Percentiles rank a stretch among this genome's conserved stretches.
phyloP scores from a whole-genome alignment of 345 rosid species.

The Excoecaria cochinchinensis region DNA sequence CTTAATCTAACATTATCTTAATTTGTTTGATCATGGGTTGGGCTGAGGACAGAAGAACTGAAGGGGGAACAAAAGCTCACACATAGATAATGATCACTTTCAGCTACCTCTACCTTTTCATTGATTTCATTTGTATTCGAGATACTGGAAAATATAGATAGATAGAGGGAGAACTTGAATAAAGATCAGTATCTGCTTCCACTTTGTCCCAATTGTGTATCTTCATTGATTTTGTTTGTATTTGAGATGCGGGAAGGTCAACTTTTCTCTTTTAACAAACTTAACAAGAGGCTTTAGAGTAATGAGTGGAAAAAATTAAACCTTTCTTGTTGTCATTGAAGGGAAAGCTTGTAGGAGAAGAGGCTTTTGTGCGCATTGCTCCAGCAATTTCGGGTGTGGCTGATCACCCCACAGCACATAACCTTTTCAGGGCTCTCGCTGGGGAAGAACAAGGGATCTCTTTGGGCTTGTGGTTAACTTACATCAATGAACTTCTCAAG shows the following conservation, averaged over 20 bases:
- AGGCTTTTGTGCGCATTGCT: constrained; percentile 84
- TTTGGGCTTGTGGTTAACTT: constrained; percentile 71
- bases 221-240: not conserved
- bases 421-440: constrained; percentile 80
- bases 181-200: not conserved
- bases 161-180: not conserved
- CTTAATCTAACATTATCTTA: not conserved
- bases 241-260: not conserved
- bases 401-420: constrained; percentile 80
- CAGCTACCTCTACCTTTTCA: not conserved
- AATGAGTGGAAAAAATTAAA: constrained; percentile 9
- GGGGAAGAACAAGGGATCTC: constrained; percentile 67
- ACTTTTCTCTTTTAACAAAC: constrained; percentile 3
- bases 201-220: not conserved
- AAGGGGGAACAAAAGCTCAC: too few species aligned
- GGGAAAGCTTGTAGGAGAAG: constrained; percentile 73
- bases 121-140: not conserved
- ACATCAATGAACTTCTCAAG: constrained; percentile 86
- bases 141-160: too few species aligned
- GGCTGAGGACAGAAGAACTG: too few species aligned
- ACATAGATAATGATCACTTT: not conserved
- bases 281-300: not conserved
- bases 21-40: not conserved
- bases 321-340: constrained; percentile 34
- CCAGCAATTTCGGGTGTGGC: constrained; percentile 90